Evolutionary conservation across 192 early-diverging fungal species (phyloP), one percentile per base, ranked within the genome.

Genomic region (Gonapodya sp.): DNA sequence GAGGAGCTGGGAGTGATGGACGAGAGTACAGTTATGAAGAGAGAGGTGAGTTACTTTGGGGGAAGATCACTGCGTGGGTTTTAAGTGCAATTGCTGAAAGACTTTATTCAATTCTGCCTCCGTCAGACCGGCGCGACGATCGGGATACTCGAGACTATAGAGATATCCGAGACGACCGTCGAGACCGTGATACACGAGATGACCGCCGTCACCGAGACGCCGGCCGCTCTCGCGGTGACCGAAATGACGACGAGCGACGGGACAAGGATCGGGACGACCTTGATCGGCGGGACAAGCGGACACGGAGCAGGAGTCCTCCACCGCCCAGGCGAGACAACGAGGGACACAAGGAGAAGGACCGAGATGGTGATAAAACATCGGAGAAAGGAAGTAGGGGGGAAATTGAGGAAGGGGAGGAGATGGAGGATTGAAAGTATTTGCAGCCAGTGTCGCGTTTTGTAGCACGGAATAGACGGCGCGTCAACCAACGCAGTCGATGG

Each of bases 51-150:
- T n/a, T n/a, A n/a, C n/a, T n/a, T n/a, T n/a, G n/a, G n/a, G n/a
- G n/a, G n/a, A n/a, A n/a, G n/a, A n/a, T n/a, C n/a, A n/a, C n/a
- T n/a, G n/a, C n/a, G n/a, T n/a, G n/a, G n/a, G n/a, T n/a, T n/a
- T 64, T 64, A 64, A 64, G 24, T 64, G 46, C 46, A 64, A n/a
- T n/a, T n/a, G n/a, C n/a, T n/a, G n/a, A n/a, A n/a, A n/a, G n/a
- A n/a, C n/a, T n/a, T n/a, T n/a, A n/a, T n/a, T n/a, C n/a, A n/a
- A n/a, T n/a, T n/a, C n/a, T n/a, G n/a, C n/a, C n/a, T n/a, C 46
- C 46, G 24, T 64, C 24, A 64, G 75, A 77, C 75, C 75, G 75
- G 2, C 75, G 75, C 8, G 75, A 77, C 2, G 75, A 77, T 2
- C 75, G 75, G 16, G 16, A 30, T 30, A 30, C n/a, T n/a, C n/a